Evolutionary conservation across 2,329 filamentous ascomycete species (phyloP).

Genomic region (Aspergillus tanneri): DNA sequence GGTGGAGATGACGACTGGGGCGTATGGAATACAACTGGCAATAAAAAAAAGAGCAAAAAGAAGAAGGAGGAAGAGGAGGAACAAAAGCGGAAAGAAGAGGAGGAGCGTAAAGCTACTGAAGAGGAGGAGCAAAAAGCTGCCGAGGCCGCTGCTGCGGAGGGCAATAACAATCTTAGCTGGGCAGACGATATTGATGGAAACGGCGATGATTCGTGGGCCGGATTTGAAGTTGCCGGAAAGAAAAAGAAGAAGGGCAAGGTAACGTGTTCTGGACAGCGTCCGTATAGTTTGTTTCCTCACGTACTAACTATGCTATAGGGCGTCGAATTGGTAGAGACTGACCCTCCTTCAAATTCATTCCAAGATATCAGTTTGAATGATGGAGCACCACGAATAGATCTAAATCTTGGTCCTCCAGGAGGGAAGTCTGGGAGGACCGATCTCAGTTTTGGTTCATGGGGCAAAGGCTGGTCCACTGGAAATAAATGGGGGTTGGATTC

Average conservation of each 20-base stretch:
- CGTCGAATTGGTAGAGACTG: slow-evolving; percentile 34
- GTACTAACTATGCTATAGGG: slow-evolving; percentile 20
- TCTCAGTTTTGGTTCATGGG: slow-evolving; percentile 58
- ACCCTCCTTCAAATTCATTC: slow-evolving; percentile 54
- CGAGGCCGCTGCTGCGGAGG: slow-evolving; percentile 30
- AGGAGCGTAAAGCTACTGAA: slow-evolving; percentile 26
- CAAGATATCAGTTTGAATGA: slow-evolving; percentile 69
- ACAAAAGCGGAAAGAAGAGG: slow-evolving; percentile 26
- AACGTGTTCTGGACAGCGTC: slow-evolving; percentile 13
- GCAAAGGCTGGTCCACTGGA: slow-evolving; percentile 59
- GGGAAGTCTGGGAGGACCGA: slow-evolving; percentile 40
- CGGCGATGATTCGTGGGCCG: slow-evolving; percentile 54
- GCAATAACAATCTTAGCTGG: slow-evolving; percentile 43
- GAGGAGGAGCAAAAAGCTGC: slow-evolving; percentile 32
- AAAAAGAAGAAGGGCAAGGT: slow-evolving; percentile 59
- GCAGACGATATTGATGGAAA: slow-evolving; percentile 45
- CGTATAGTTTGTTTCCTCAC: background rate
- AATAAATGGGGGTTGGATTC: slow-evolving; percentile 48
- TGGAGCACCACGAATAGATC: slow-evolving; percentile 56
- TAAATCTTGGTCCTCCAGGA: slow-evolving; percentile 54
- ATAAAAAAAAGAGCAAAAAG: slow-evolving; percentile 39
- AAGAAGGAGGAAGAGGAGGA: slow-evolving; percentile 37
- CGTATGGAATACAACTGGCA: slow-evolving; percentile 38
- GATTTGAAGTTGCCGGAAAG: slow-evolving; percentile 51
- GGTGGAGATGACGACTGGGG: slow-evolving; percentile 43